Evolutionary conservation across 192 early-diverging fungal species (phyloP), one percentile per base, ranked within the genome.

Genomic region (Paraglomus occultum): DNA sequence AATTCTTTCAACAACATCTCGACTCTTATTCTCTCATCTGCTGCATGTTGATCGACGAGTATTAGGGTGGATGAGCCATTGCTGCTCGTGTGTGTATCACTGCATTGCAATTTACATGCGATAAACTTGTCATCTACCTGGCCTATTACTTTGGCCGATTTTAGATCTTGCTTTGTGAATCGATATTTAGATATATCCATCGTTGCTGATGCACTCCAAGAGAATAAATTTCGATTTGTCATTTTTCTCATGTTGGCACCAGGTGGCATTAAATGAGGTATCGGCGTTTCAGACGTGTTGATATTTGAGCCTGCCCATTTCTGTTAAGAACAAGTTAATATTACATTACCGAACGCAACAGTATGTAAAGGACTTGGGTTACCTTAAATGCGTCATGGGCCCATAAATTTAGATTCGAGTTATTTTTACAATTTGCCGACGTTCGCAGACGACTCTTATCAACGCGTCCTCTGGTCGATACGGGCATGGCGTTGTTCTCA

Each of bases 31-130:
- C 91, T 82, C 71, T 93, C 91, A 73, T 93, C 89, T 0, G 88
- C 88, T 18, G 91, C 91, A 78, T 93, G 91, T 73, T 93, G 91
- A 65, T 93, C 91, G 18, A 91, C 76, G 39, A 90, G 65, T 1
- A 89, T 74, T 3, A 92, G 40, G 23, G 60, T 55, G 3, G n/a
- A 12, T 61, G 8, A 23, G 1, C 9, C 40, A 38, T 9, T 12
- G 51, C n/a, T 15, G 12, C 8, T 57, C 47, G 2, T 20, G 20
- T 44, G 7, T 20, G 17, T 8, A 5, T 20, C 70, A 6, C 47
- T 46, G 40, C 20, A 31, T 18, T 67, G 22, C 45, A 86, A 62
- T 9, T 54, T 59, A 46, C 81, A 81, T 0, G 79, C 71, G 43
- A 93, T 88, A 59, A 88, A 93, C 67, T 91, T 90, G 23, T 51